phyloP scores from a whole-genome alignment of 805 yeast genomes.

The Lipomyces spencermartinsiae region DNA sequence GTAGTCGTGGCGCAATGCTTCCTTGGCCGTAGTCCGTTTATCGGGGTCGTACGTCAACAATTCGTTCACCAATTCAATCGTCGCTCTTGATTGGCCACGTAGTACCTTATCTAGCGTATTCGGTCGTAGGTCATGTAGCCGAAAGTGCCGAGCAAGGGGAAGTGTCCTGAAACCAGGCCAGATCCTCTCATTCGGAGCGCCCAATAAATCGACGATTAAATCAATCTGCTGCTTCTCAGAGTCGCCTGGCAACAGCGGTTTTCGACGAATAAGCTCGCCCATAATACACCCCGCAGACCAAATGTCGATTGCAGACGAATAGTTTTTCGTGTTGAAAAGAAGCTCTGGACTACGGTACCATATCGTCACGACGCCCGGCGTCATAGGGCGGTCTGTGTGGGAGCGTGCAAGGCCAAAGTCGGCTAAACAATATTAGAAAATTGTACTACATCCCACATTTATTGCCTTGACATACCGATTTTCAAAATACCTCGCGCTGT shows the following conservation, averaged over 20 bases:
- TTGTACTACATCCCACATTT: too few relatives aligned
- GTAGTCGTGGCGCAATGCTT: constrained; percentile 72
- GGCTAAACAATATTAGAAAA: constrained; percentile 10
- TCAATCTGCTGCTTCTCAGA: constrained; percentile 84
- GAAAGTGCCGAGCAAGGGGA: constrained; percentile 66
- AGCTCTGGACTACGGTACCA: constrained; percentile 98
- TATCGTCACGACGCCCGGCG: constrained; percentile 71
- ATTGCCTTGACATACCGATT: constrained; percentile 21
- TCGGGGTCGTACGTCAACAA: constrained; percentile 72
- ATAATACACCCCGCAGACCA: constrained; percentile 97
- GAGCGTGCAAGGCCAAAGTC: constrained; percentile 46
- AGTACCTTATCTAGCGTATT: constrained; percentile 52
- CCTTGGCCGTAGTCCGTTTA: constrained; percentile 66
- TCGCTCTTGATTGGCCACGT: constrained; percentile 52
- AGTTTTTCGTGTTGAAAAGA: constrained; percentile 82
- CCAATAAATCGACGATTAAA: constrained; percentile 79
- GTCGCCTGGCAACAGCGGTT: constrained; percentile 80
- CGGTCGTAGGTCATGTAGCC: constrained; percentile 24
- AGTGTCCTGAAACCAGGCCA: constrained; percentile 80
- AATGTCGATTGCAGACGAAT: constrained; percentile 86
- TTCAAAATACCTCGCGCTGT: constrained; percentile 31
- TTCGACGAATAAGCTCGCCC: constrained; percentile 74
- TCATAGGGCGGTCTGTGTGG: constrained; percentile 29
- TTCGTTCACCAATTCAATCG: constrained; percentile 65
- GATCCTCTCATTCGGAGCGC: constrained; percentile 71